Evolutionary conservation across 2,329 filamentous ascomycete genomes (phyloP), one percentile per base, ranked within the genome.

Genomic region (Phyllosticta paracitricarpa): DNA sequence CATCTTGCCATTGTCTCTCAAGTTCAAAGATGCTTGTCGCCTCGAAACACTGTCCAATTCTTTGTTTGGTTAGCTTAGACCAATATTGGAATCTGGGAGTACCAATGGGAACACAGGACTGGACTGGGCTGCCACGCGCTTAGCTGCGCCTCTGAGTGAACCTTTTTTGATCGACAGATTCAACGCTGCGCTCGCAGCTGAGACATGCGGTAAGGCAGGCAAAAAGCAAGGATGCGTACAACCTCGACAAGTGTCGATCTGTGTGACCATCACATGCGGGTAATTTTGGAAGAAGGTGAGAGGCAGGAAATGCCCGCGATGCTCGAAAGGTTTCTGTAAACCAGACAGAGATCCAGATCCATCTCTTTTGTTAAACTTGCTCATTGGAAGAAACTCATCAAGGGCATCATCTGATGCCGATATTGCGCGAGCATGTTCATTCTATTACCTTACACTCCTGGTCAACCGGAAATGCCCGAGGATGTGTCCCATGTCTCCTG

Each of bases 341-440:
- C 14, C 40, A n/a, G 14, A 40, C 33, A n/a, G n/a, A 48, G 17
- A 48, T n/a, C 4, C 40, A n/a, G 4, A n/a, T 6, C 33, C 7
- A n/a, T 48, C 40, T 48, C 40, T n/a, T 48, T 48, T 48, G 14
- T 48, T 48, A 17, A 19, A 48, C 12, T n/a, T 48, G 40, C 40
- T n/a, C 17, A 6, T 48, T 7, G 40, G 6, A n/a, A n/a, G n/a
- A n/a, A n/a, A n/a, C 19, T 40, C 51, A 53, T 53, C 6, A 4
- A 25, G 22, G 22, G 58, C 58, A 61, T 51, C 51, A 35, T 61
- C 58, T 54, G 53, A 51, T 26, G 51, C 25, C 58, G 58, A 54
- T 52, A 48, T 52, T 25, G 58, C 58, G 58, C 58, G 58, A 61
- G 58, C 54, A 61, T 35, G 51, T 30, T 54, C 58, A 61, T 61